Percentiles rank a stretch among this genome's conserved stretches.
These are phyloP conservation scores for Fusarium drepaniforme DNA, from an alignment of 2,329 filamentous ascomycete species.

Conservation along the genomic window DNA sequence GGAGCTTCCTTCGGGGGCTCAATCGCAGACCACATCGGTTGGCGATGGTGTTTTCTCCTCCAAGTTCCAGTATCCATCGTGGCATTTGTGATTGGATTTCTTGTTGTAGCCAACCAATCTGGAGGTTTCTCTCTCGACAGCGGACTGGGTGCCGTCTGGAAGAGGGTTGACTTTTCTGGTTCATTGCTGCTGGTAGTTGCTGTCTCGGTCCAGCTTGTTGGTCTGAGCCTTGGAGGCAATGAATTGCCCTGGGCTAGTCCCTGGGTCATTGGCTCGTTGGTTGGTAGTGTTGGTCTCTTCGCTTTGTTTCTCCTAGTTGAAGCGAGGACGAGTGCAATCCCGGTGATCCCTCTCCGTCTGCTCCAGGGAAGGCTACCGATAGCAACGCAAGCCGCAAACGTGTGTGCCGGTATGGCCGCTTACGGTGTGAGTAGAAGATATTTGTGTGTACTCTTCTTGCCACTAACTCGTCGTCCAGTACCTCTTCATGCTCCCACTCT, in stretches of 20 bases:
- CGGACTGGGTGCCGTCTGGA: conserved; percentile 58
- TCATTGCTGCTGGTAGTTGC: conserved; percentile 68
- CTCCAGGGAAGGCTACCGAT: conserved; percentile 66
- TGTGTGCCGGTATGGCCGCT: conserved; percentile 70
- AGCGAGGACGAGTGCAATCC: conserved; percentile 61
- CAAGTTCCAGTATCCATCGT: conserved; percentile 70
- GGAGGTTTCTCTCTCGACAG: conserved; percentile 44
- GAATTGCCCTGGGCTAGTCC: conserved; percentile 64
- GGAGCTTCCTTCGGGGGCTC: conserved; percentile 75
- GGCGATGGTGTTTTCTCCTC: conserved; percentile 75
- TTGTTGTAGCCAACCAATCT: conserved; percentile 63
- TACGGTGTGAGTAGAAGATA: conserved; percentile 65
- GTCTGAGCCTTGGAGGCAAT: conserved; percentile 68
- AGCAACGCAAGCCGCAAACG: conserved; percentile 68
- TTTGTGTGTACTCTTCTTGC: background rate
- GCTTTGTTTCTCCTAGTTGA: conserved; percentile 61
- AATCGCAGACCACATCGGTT: conserved; percentile 74
- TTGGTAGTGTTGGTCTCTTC: conserved; percentile 57
- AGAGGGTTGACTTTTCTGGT: conserved; percentile 69
- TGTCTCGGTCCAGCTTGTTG: conserved; percentile 68
- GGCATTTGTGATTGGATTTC: conserved; percentile 65
- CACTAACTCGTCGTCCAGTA: conserved; percentile 56
- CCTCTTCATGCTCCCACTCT: conserved; percentile 77
- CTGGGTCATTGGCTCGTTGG: conserved; percentile 59
- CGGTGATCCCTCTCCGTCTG: conserved; percentile 68